Evolutionary conservation across 2,329 filamentous ascomycete species (phyloP).

Genomic region (Emergomyces pasteurianus): DNA sequence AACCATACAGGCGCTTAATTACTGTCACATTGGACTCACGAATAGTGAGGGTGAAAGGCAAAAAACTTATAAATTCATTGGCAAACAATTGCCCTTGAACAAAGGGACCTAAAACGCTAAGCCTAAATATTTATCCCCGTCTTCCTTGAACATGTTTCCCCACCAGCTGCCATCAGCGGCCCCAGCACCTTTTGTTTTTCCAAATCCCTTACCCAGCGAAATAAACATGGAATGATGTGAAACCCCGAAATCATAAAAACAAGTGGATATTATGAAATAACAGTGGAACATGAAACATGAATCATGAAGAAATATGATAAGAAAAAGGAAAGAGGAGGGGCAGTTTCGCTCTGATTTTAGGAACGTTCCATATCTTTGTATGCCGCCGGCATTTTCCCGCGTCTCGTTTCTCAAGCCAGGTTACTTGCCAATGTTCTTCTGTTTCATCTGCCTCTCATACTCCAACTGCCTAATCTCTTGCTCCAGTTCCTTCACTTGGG

Average conservation of each 20-base stretch:
- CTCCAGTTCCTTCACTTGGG: slow-evolving; percentile 60
- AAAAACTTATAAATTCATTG: slow-evolving; percentile 9
- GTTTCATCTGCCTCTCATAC: slow-evolving; percentile 40
- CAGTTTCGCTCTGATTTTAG: background rate
- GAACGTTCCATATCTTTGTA: background rate
- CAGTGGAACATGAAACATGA: background rate
- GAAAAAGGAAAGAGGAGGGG: background rate
- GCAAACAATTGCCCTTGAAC: slow-evolving; percentile 7
- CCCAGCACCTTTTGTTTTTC: background rate
- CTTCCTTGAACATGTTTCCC: slow-evolving; percentile 2
- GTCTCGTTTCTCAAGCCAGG: slow-evolving; percentile 4
- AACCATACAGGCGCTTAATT: slow-evolving; percentile 4
- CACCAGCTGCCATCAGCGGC: background rate
- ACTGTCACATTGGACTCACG: slow-evolving; percentile 3
- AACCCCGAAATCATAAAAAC: slow-evolving; percentile 1
- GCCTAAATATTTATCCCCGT: slow-evolving; percentile 10
- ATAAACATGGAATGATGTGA: slow-evolving; percentile 4
- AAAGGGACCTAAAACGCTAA: slow-evolving; percentile 13
- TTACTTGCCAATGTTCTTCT: slow-evolving; percentile 19
- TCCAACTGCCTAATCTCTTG: slow-evolving; percentile 56
- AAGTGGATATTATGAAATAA: slow-evolving; percentile 13
- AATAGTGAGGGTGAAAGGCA: background rate
- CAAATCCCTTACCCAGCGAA: slow-evolving; percentile 1
- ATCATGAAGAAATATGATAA: background rate
- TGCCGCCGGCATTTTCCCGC: background rate